phyloP scores from a whole-genome alignment of 768 basidiomycete species.

The Trametes coccinea region DNA sequence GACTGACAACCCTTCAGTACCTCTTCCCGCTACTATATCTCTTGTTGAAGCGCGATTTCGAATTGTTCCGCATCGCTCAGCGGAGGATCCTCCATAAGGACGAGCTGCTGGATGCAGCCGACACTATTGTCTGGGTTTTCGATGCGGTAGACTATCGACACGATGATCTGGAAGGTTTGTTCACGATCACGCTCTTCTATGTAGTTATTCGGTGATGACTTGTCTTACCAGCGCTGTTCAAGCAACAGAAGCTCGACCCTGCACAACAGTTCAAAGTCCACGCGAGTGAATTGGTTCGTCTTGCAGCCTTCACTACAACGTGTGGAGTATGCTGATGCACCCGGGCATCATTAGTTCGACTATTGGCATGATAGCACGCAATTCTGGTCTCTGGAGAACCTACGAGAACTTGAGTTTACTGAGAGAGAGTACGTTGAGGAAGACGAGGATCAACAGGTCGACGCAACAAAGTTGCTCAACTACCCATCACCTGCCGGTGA shows the following conservation, averaged over 20 bases:
- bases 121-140: slow-evolving; percentile 22
- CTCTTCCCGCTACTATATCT: slow-evolving; percentile 38
- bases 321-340: too few relatives aligned
- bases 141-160: slow-evolving; percentile 27
- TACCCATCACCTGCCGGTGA: slow-evolving; percentile 21
- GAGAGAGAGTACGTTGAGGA: slow-evolving; percentile 27
- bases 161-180: slow-evolving; percentile 27
- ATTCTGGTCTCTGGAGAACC: slow-evolving; percentile 7
- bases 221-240: slow-evolving; percentile 27
- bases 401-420: background rate
- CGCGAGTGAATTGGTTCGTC: slow-evolving; percentile 31
- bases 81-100: slow-evolving; percentile 27
- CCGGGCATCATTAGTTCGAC: slow-evolving; percentile 10
- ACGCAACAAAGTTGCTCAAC: slow-evolving; percentile 25
- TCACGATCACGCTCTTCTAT: too few relatives aligned
- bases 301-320: too few relatives aligned
- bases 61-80: slow-evolving; percentile 32
- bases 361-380: slow-evolving; percentile 10
- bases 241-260: slow-evolving; percentile 30
- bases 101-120: slow-evolving; percentile 27
- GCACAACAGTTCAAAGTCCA: slow-evolving; percentile 29
- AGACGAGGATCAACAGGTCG: slow-evolving; percentile 25
- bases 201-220: too few relatives aligned
- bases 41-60: slow-evolving; percentile 35
- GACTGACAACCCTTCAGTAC: slow-evolving; percentile 23